Evolutionary conservation across 495 filamentous ascomycete species (phyloP), one percentile per base, ranked within the genome.

Genomic region (Aspergillus kassunensis): DNA sequence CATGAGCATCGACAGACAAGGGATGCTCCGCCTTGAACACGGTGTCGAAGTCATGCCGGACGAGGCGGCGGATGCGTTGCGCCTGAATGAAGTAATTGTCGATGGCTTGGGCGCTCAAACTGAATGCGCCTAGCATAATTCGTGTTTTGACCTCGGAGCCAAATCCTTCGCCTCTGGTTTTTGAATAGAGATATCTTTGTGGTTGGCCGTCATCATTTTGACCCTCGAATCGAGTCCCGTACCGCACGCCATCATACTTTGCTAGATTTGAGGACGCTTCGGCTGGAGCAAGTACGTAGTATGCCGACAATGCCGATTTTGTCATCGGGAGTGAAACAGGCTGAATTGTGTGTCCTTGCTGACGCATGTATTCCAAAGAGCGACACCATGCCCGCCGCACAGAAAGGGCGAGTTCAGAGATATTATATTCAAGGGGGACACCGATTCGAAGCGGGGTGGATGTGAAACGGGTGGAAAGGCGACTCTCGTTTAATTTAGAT

Each of bases 261-360:
- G 93, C 87, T n/a, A 99, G 81, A 54, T 99, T 99, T 15, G 92
- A 97, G 11, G 88, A 90, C 12, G 95, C 95, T 72, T 99, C 93
- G 11, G 93, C 90, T 0, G 95, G 89, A 6, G 93, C 93, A 54
- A 99, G 83, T 40, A 97, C 77, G 63, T 99, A 99, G 67, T 99
- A 99, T 27, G 93, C 87, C 3, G 90, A 86, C 9, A 99, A 76
- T 1, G 93, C 95, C 51, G 87, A 83, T 46, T 80, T 82, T 9
- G 93, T 99, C 5, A 83, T 78, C 12, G 93, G 91, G 2, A 97
- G 75, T n/a, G 87, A 90, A 11, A 97, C 79, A 3, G 85, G 73
- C 31, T 86, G 79, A 24, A 96, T 72, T 10, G 68, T 80, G 46
- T 90, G 87, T 7, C 88, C 89, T 37, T 79, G 68, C 5, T 65